Conservation (phyloP, 805 yeast genomes). For the Wickerhamomyces bovis region DNA sequence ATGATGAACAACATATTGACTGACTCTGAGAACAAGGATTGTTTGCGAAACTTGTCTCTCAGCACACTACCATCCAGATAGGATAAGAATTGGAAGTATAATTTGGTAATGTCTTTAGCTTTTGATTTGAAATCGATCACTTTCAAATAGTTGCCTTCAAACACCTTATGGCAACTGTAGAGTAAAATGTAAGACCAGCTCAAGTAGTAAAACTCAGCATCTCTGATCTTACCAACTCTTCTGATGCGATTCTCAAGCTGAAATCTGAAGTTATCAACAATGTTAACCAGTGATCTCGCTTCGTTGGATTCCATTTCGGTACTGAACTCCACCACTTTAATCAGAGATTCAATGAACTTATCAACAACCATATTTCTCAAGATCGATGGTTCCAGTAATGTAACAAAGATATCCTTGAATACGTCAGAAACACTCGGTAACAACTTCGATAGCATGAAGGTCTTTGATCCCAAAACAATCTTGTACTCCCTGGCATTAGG, state of each 20-base stretch:
- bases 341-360: conserved; percentile 6
- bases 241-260: conserved; percentile 15
- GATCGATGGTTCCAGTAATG: conserved; percentile 2
- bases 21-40: conserved; percentile 14
- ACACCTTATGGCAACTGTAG: conserved; percentile 8
- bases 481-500: conserved; percentile 6
- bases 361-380: conserved; percentile 2
- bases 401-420: conserved; percentile 9
- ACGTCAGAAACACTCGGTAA: conserved; percentile 7
- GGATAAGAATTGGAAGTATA: conserved; percentile 14
- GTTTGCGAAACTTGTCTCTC: conserved; percentile 6
- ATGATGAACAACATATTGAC: conserved; percentile 12
- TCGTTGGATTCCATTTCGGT: conserved; percentile 6
- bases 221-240: conserved; percentile 15
- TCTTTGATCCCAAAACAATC: conserved; percentile 9
- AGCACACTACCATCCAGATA: conserved; percentile 8
- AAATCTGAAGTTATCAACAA: conserved; percentile 17
- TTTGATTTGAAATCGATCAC: conserved; percentile 14
- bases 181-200: conserved; percentile 17
- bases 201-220: conserved; percentile 15
- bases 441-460: conserved; percentile 11
- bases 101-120: conserved; percentile 4
- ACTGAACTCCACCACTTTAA: conserved; percentile 12
- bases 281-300: conserved; percentile 10
- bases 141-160: conserved; percentile 10